Conservation (phyloP, 2,329 filamentous ascomycete species). For the Sporothrix humicola region DNA sequence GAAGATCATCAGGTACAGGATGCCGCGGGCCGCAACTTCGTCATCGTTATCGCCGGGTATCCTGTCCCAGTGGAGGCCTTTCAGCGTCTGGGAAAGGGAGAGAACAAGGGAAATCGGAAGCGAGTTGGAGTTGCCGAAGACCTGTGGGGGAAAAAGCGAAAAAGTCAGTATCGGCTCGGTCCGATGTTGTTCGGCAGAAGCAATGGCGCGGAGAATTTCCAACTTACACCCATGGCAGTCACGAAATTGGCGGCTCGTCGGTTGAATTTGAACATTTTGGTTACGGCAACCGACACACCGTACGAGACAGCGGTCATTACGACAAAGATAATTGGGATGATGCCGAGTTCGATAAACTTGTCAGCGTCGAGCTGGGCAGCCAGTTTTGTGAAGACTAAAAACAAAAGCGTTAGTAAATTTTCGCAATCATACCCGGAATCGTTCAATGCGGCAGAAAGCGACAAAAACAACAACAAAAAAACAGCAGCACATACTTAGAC, state of each 20-base stretch:
- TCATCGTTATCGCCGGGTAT: constrained; percentile 93
- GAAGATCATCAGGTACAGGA: constrained; percentile 94
- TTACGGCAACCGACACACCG: constrained; percentile 71
- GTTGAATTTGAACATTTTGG: constrained; percentile 78
- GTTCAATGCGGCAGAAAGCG: neutral
- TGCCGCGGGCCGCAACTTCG: constrained; percentile 90
- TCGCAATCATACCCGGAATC: neutral
- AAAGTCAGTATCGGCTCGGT: neutral
- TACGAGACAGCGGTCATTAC: constrained; percentile 89
- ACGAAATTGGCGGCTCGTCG: constrained; percentile 92
- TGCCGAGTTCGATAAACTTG: constrained; percentile 85
- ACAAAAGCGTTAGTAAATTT: neutral
- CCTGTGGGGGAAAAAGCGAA: constrained; percentile 48
- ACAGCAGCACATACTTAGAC: constrained; percentile 71
- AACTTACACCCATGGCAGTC: constrained; percentile 79
- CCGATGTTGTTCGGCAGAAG: neutral
- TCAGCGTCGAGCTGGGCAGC: constrained; percentile 91
- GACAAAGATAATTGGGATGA: constrained; percentile 94
- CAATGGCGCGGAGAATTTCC: neutral
- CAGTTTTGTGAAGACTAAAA: constrained; percentile 89
- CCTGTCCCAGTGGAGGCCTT: constrained; percentile 90
- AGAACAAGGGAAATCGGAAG: constrained; percentile 95
- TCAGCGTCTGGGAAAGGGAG: constrained; percentile 88
- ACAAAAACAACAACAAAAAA: neutral
- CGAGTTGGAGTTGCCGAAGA: constrained; percentile 98